A percentile compares a stretch with the other conserved stretches of the same genome.
These are phyloP conservation scores for Fusarium vanettenii DNA, from an alignment of 2,329 filamentous ascomycete species.

Conservation along the genomic window DNA sequence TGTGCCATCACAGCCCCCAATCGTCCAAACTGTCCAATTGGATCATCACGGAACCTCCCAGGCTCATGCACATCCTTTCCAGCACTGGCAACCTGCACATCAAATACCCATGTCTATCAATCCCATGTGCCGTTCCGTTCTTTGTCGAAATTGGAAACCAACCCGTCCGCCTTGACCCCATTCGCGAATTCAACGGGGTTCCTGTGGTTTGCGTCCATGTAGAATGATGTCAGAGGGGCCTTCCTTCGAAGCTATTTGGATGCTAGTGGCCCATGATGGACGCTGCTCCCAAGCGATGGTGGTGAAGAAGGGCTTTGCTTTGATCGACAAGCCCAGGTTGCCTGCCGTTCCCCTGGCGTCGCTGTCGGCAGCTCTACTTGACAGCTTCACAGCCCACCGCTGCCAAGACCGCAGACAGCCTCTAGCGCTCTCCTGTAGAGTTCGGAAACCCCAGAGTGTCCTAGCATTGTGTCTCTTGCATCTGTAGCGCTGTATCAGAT, in stretches of 20 bases:
- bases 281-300: background rate
- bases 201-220: background rate
- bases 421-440: background rate
- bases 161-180: background rate
- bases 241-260: background rate
- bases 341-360: background rate
- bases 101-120: background rate
- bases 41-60: conserved; percentile 6
- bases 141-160: background rate
- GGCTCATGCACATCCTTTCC: conserved; percentile 9
- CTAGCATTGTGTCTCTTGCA: background rate
- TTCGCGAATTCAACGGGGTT: background rate
- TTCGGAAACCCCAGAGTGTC: background rate
- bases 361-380: background rate
- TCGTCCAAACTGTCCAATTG: conserved; percentile 3
- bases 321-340: background rate
- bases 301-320: background rate
- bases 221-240: conserved; percentile 31
- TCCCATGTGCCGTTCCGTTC: background rate
- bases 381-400: background rate
- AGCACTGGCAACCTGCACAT: conserved; percentile 3
- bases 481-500: background rate
- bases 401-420: background rate
- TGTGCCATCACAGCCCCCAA: conserved; percentile 1
- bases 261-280: background rate